Evolutionary conservation across 805 yeast species (phyloP).

Genomic region (Cyberlindnera mississippiensis): DNA sequence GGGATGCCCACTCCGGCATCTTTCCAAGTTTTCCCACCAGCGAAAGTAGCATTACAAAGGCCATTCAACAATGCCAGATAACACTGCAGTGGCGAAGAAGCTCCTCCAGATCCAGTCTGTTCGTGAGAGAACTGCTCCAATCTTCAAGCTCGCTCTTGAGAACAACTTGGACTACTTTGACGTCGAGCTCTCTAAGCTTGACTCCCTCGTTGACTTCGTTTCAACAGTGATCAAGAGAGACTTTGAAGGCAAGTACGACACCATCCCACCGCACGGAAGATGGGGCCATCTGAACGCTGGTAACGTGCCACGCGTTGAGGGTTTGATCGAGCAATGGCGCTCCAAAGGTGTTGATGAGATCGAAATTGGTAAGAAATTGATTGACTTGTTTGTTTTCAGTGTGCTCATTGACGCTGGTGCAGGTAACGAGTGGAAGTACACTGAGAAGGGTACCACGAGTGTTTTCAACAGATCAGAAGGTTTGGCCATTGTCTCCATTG

Average conservation of each 20-base stretch:
- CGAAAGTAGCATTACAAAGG: too few species aligned
- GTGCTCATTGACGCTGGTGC: slow-evolving; percentile 69
- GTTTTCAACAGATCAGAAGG: slow-evolving; percentile 53
- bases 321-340: slow-evolving; percentile 38
- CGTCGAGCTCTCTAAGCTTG: slow-evolving; percentile 41
- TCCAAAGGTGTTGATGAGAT: slow-evolving; percentile 29
- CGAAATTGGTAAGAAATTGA: slow-evolving; percentile 49
- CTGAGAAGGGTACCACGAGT: slow-evolving; percentile 33
- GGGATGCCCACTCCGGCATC: too few species aligned
- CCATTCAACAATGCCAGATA: background rate
- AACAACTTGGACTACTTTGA: slow-evolving; percentile 40
- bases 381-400: slow-evolving; percentile 57
- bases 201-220: slow-evolving; percentile 42
- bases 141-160: slow-evolving; percentile 37
- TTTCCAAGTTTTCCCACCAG: too few species aligned
- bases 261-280: slow-evolving; percentile 64
- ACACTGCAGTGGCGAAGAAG: slow-evolving; percentile 25
- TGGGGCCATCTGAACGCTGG: slow-evolving; percentile 63
- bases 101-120: slow-evolving; percentile 51
- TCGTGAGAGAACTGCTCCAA: slow-evolving; percentile 45
- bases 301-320: slow-evolving; percentile 40
- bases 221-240: slow-evolving; percentile 37
- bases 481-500: slow-evolving; percentile 54
- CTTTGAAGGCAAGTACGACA: slow-evolving; percentile 39
- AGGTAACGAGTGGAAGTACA: slow-evolving; percentile 52